Percentiles rank a stretch among this genome's conserved stretches.
These are phyloP conservation scores for Ophiostoma quercus DNA, from an alignment of 2,329 filamentous ascomycete species.

Conservation along the genomic window DNA sequence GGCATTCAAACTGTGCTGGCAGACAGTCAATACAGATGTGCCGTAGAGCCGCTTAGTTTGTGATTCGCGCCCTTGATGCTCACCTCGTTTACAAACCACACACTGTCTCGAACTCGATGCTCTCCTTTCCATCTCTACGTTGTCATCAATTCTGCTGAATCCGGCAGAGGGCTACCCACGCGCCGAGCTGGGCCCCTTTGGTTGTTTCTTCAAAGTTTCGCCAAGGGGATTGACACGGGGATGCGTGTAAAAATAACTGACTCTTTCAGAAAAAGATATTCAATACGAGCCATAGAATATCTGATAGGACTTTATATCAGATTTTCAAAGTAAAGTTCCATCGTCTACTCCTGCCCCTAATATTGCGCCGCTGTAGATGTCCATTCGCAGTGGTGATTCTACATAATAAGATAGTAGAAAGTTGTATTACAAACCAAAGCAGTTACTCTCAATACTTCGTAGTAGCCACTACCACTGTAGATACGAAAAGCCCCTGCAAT, in stretches of 20 bases:
- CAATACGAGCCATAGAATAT: no score
- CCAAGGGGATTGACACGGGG: conserved; percentile 24
- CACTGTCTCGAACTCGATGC: background rate
- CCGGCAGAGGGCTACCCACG: background rate
- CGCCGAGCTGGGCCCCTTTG: background rate
- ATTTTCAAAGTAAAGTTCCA: background rate
- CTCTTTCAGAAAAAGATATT: no score
- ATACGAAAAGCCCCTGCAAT: background rate
- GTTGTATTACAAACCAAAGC: background rate
- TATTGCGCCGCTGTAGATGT: background rate
- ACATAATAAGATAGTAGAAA: no score
- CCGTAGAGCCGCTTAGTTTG: no score
- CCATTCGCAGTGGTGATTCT: background rate
- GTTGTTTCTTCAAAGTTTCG: conserved; percentile 25
- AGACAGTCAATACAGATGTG: background rate
- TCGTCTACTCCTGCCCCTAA: background rate
- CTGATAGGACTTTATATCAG: no score
- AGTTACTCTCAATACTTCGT: background rate
- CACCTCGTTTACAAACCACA: background rate
- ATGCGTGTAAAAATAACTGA: background rate
- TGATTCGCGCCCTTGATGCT: background rate
- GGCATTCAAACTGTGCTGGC: background rate
- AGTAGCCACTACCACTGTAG: no score
- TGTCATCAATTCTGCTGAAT: background rate
- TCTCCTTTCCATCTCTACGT: background rate